Evolutionary conservation across 2,329 filamentous ascomycete genomes (phyloP), one percentile per base, ranked within the genome.

Genomic region (Clonostachys byssicola): DNA sequence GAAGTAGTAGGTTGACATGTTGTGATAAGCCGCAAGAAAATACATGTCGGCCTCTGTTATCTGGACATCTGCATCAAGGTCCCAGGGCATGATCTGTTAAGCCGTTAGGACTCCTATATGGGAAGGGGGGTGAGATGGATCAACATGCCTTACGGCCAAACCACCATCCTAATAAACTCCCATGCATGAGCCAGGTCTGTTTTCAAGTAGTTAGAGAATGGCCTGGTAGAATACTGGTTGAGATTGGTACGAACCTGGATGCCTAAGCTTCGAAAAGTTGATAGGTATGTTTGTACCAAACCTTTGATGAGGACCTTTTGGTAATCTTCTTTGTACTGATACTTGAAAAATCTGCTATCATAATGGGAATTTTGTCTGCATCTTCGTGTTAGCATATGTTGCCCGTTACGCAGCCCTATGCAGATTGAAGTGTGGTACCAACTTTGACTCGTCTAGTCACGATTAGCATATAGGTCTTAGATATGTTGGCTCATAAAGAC

Each of bases 141-240:
- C 42, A 34, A 51, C 55, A 59, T 60, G 66, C 68, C 61, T 68
- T 71, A 43, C 73, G 73, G 56, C 89, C 89, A 88, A 88, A 92
- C 87, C 88, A 92, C 89, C 89, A 94, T 7, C 88, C 89, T 34
- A 94, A 71, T 33, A 92, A 70, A n/a, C 86, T 87, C n/a, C 88
- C 86, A 60, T 92, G 88, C 57, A 89, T 88, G 50, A 92, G 79
- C 89, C 89, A 92, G 6, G 88, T 91, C 62, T 92, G 23, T 10
- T 30, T 30, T 30, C 23, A 8, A 10, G 23, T 30, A 30, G 23
- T 30, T 30, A 30, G 23, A 30, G 23, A 30, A 30, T 30, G 9
- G 23, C 23, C 4, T 3, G 3, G 23, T 30, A 30, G 23, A 3
- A 30, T 30, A 30, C 23, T 30, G 9, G 23, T 30, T 30, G 23